Evolutionary conservation across 169 alveolate species (phyloP), one percentile per base, ranked within the genome.

Genomic region (Plasmodium fragile): DNA sequence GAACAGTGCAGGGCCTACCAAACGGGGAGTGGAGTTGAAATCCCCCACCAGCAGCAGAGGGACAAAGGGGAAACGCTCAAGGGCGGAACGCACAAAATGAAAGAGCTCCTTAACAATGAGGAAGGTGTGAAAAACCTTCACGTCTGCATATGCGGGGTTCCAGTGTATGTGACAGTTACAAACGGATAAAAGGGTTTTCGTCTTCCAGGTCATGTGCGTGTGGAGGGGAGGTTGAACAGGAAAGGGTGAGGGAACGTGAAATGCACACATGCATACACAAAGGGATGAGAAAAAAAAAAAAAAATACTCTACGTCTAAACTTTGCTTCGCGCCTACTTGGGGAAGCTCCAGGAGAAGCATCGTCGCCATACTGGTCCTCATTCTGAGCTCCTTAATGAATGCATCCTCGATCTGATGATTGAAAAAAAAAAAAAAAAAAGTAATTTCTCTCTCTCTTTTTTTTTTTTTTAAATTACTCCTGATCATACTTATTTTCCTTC

Each of bases 21-120:
- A n/a, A 49, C 18, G 16, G 18, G 92, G 92, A 11, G 92, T 84
- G 11, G 92, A 84, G 69, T 84, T 84, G 65, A 84, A 84, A 25
- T 84, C 92, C 28, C 92, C 92, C 28, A 84, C 13, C 78, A 84
- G 78, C 78, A 84, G 34, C 65, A 72, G 78, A n/a, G 92, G 92
- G 43, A 73, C 53, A 28, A 72, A 49, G 5, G 92, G 82, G 52
- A 59, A 72, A 32, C 43, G 52, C 22, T n/a, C 77, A 5, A 84
- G 18, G 43, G 43, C 36, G 16, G 32, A 32, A 6, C 52, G 79
- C 13, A 84, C 65, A 84, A 84, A 84, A 55, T 84, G 49, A 41
- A n/a, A 84, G 28, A 84, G 78, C 41, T 84, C 92, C 65, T 75
- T 73, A 49, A 84, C 65, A 16, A 84, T 84, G 77, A 84, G 59